Conservation (phyloP, 108 stramenopile species). For the Discostella stelligeroides region DNA sequence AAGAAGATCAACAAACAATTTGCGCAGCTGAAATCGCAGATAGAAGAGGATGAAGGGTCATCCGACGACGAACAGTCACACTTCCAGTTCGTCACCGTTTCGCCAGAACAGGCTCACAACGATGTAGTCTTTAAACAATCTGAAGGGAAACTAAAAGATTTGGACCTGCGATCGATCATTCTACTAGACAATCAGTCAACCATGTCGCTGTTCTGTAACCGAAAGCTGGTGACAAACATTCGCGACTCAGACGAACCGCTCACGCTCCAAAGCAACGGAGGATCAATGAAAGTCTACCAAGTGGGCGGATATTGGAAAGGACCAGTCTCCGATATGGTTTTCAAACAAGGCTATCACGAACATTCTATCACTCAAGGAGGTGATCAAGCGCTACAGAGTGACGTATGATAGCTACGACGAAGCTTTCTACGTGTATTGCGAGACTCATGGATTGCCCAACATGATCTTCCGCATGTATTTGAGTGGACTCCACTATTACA, state of each 20-base stretch:
- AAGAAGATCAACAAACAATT: too few species aligned
- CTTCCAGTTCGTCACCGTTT: not conserved
- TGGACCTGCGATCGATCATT: too few species aligned
- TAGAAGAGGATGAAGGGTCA: not conserved
- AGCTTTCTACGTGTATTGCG: too few species aligned
- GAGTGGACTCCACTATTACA: not conserved
- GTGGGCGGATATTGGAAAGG: not conserved
- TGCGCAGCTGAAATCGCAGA: not conserved
- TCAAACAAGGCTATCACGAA: too few species aligned
- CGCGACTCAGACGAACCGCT: not conserved
- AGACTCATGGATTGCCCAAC: too few species aligned
- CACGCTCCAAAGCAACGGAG: not conserved
- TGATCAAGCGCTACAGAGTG: not conserved
- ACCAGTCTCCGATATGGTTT: not conserved
- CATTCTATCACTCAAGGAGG: too few species aligned
- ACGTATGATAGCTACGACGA: slow-evolving; percentile 1
- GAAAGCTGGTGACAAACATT: too few species aligned
- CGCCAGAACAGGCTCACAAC: not conserved
- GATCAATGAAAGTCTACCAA: not conserved
- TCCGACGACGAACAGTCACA: too few species aligned
- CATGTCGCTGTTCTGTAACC: too few species aligned
- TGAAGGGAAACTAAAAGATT: not conserved
- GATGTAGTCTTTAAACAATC: not conserved
- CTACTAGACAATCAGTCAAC: too few species aligned
- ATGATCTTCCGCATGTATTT: too few species aligned